A percentile compares a stretch with the other conserved stretches of the same genome.
These are phyloP conservation scores for Diaporthe batatas DNA, from an alignment of 2,329 filamentous ascomycete genomes.

Conservation along the genomic window DNA sequence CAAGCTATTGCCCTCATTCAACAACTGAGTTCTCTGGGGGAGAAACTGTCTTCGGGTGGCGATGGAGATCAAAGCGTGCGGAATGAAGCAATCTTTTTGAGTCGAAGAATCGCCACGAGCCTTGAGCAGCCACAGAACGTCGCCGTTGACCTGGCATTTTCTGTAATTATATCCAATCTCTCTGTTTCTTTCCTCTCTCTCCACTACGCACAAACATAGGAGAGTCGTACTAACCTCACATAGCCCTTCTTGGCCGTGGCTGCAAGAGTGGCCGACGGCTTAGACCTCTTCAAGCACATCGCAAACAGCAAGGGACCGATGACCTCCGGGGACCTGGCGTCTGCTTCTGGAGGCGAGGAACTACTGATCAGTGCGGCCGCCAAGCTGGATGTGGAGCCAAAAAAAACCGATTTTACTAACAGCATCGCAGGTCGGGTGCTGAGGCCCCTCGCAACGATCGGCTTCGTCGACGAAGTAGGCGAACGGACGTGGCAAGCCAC, in stretches of 20 bases:
- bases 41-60: conserved; percentile 10
- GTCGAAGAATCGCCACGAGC: conserved; percentile 36
- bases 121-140: conserved; percentile 42
- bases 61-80: conserved; percentile 14
- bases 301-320: conserved; percentile 38
- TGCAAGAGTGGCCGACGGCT: conserved; percentile 45
- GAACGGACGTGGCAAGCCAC: conserved; percentile 46
- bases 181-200: not conserved
- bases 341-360: conserved; percentile 46
- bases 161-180: conserved; percentile 36
- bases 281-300: conserved; percentile 48
- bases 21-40: conserved; percentile 3
- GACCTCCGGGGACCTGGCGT: conserved; percentile 44
- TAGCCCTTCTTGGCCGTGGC: conserved; percentile 45
- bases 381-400: no score
- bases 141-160: conserved; percentile 43
- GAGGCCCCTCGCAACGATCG: conserved; percentile 44
- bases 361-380: conserved; percentile 45
- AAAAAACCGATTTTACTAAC: not conserved
- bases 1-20: conserved; percentile 22
- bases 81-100: conserved; percentile 40
- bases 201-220: not conserved
- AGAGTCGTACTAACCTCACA: conserved; percentile 7
- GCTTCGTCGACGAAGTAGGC: conserved; percentile 47
- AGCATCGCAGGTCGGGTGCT: conserved; percentile 43